Base-by-base conservation (phyloP, 2,329 filamentous ascomycete genomes). In the Epichloe aotearoae region DNA sequence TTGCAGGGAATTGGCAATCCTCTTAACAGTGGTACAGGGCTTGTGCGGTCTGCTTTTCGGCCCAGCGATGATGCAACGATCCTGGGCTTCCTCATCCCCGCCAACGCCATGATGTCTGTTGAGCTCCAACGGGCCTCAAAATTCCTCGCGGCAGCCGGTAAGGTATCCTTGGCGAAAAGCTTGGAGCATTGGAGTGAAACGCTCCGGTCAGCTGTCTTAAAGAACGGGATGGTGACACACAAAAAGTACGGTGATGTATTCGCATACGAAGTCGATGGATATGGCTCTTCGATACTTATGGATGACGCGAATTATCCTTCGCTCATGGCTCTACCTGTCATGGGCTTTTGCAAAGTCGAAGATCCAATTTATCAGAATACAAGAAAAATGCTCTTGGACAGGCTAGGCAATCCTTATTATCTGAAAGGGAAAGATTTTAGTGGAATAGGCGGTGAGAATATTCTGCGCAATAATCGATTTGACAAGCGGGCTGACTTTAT, bases 21-120 rank as follows among this genome's bases (percentile, higher is more conserved):
- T 1, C 72, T 98, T 15, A 90, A 88, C 58, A 76, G 73, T 57
- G 87, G 83, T 17, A 96, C 93, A 0, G 89, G 88, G 0, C 77
- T 98, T 1, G 77, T 97, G 46, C 82, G 93, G 52, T 95, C 88
- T 40, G 91, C 93, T 0, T 98, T 98, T 70, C 80, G 93, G 1
- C 93, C 93, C 4, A 95, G 88, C 56, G 93, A 98, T 60, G 93
- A 98, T 65, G 88, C 93, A 3, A 94, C 89, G 0, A 96, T 93
- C 38, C 74, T 98, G 3, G 90, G 90, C 43, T 98, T 88, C 72
- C 88, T 95, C 64, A 95, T 98, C 57, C 93, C 93, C 0, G 84
- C 88, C 38, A 98, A 98, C 63, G 93, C 93, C 23, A 91, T 95
- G 83, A 95, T 98, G 76, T 83, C 88, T 2, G 86, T 91, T 1